Percentiles rank a stretch among this genome's conserved stretches.
phyloP scores from a whole-genome alignment of 2,329 filamentous ascomycete species.

The Tolypocladium tropicale region DNA sequence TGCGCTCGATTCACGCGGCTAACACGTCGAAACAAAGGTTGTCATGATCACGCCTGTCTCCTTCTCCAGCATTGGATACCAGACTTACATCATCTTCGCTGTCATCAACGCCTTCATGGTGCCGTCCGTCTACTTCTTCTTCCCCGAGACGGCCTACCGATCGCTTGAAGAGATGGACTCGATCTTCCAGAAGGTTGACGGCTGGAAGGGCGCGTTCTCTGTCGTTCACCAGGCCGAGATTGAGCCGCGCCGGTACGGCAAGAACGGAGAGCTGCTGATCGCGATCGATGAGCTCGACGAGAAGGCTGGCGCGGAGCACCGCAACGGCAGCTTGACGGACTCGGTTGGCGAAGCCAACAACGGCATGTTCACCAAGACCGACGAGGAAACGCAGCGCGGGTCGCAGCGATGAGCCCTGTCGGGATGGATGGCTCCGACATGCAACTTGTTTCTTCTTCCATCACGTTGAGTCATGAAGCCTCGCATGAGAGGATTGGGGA shows the following conservation, averaged over 20 bases:
- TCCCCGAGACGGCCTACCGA: constrained; percentile 54
- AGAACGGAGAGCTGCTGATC: constrained; percentile 47
- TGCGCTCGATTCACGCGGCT: neutral
- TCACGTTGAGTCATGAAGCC: neutral
- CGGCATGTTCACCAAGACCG: constrained; percentile 17
- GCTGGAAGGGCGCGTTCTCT: constrained; percentile 22
- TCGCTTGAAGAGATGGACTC: constrained; percentile 57
- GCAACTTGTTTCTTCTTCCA: neutral
- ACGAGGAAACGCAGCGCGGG: constrained; percentile 23
- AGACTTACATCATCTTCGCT: constrained; percentile 57
- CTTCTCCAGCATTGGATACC: constrained; percentile 45
- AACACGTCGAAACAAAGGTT: constrained; percentile 20
- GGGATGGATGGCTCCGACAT: neutral
- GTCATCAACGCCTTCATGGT: constrained; percentile 53
- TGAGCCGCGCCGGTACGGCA: constrained; percentile 47
- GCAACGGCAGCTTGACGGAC: constrained; percentile 17
- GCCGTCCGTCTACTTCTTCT: constrained; percentile 49
- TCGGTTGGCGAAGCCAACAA: constrained; percentile 10
- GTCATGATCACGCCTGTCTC: constrained; percentile 54
- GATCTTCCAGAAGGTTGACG: constrained; percentile 49
- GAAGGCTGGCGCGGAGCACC: constrained; percentile 17
- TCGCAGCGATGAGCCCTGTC: constrained; percentile 3
- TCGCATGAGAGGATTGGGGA: neutral
- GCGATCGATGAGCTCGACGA: constrained; percentile 31
- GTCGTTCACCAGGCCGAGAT: constrained; percentile 27